Percentiles rank a stretch among this genome's conserved stretches.
Conservation (phyloP, 2,329 filamentous ascomycete species). For the Exophiala sp. region DNA sequence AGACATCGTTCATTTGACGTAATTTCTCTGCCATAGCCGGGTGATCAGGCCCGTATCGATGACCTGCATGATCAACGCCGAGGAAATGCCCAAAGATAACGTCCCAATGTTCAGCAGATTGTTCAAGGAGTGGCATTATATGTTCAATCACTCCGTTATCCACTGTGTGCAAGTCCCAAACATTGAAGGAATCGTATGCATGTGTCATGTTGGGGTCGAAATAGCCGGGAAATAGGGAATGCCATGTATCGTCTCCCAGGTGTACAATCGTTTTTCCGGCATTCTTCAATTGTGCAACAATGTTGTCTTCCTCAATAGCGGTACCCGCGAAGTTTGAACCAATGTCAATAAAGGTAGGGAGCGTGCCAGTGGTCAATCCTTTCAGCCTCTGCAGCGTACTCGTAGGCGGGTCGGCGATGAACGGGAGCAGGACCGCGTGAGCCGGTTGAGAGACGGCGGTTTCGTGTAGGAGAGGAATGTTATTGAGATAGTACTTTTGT, state of each 20-base stretch:
- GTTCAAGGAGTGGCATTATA: conserved; percentile 72
- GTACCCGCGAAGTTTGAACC: conserved; percentile 94
- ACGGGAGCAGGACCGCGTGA: conserved; percentile 84
- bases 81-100: conserved; percentile 90
- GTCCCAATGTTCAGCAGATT: conserved; percentile 69
- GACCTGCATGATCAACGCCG: conserved; percentile 93
- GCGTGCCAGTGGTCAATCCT: conserved; percentile 86
- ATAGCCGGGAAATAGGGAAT: conserved; percentile 83
- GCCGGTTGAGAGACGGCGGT: conserved; percentile 66
- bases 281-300: conserved; percentile 58
- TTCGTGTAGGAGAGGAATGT: conserved; percentile 80
- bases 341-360: conserved; percentile 89
- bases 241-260: conserved; percentile 97
- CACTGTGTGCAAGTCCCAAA: conserved; percentile 94
- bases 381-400: conserved; percentile 88
- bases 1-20: conserved; percentile 78
- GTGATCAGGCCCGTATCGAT: conserved; percentile 91
- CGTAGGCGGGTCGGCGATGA: conserved; percentile 95
- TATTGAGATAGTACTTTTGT: conserved; percentile 71
- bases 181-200: conserved; percentile 95
- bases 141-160: conserved; percentile 92
- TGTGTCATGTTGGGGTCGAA: conserved; percentile 81
- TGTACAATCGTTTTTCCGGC: conserved; percentile 77
- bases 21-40: conserved; percentile 86
- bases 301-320: conserved; percentile 87